Evolutionary conservation across 2,329 filamentous ascomycete genomes (phyloP).

Genomic region (Cladosporium sphaerospermum): DNA sequence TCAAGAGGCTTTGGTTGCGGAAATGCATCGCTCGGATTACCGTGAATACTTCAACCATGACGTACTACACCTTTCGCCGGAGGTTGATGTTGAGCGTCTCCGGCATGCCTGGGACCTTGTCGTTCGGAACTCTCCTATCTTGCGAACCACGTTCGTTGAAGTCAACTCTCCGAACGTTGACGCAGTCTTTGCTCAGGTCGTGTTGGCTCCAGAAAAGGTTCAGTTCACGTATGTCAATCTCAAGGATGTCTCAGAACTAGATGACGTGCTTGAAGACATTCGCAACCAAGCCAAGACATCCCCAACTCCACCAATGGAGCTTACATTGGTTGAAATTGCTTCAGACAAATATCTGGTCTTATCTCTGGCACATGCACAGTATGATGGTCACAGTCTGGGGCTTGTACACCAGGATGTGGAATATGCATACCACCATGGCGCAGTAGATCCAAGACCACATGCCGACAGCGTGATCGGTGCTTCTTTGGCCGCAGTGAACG

Average conservation of each 20-base stretch:
- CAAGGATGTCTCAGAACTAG: constrained; percentile 25
- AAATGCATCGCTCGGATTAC: constrained; percentile 71
- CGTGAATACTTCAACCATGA: constrained; percentile 82
- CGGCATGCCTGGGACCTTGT: constrained; percentile 57
- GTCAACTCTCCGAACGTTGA: constrained; percentile 56
- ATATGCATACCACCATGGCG: constrained; percentile 49
- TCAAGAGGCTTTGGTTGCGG: constrained; percentile 79
- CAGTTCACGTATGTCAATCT: constrained; percentile 30
- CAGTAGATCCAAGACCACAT: constrained; percentile 35
- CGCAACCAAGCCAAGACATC: constrained; percentile 34
- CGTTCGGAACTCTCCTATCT: constrained; percentile 57
- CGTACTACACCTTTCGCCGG: constrained; percentile 54
- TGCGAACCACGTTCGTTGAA: constrained; percentile 67
- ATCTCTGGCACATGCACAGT: constrained; percentile 78
- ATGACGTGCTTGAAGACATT: constrained; percentile 27
- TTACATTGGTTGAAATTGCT: constrained; percentile 34
- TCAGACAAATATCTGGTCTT: constrained; percentile 47
- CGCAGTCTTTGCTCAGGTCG: constrained; percentile 51
- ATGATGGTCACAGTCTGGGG: constrained; percentile 79
- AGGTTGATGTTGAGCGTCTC: constrained; percentile 52
- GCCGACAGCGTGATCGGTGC: constrained; percentile 51
- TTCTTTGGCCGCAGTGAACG: constrained; percentile 44
- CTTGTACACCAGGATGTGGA: constrained; percentile 67
- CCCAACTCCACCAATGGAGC: constrained; percentile 25
- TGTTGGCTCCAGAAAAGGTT: constrained; percentile 33